Evolutionary conservation across 192 early-diverging fungal species (phyloP).

Genomic region (Gryganskiella cystojenkinii): DNA sequence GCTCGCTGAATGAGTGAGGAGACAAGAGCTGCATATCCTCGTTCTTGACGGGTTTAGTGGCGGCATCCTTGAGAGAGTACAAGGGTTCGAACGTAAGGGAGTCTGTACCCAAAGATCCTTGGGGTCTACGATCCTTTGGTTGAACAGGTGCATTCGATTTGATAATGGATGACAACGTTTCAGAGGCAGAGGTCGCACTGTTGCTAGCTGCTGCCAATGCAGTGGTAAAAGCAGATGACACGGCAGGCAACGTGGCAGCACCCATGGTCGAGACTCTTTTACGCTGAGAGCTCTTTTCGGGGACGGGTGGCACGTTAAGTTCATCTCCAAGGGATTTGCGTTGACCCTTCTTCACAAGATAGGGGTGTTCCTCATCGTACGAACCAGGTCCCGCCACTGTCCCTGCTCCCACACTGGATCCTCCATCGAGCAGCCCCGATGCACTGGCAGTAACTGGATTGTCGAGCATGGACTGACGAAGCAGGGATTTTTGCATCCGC

Average conservation of each 20-base stretch:
- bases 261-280: conserved; percentile 47
- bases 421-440: not conserved
- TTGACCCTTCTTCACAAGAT: conserved; percentile 15
- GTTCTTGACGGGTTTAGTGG: not conserved
- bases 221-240: conserved; percentile 17
- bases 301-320: conserved; percentile 28
- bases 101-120: conserved; percentile 20
- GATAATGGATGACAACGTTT: conserved; percentile 1
- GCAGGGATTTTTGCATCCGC: conserved; percentile 25
- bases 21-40: conserved; percentile 1
- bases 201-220: conserved; percentile 1
- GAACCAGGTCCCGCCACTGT: not conserved
- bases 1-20: conserved; percentile 3
- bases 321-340: conserved; percentile 46
- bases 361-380: conserved; percentile 2
- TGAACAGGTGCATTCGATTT: conserved; percentile 1
- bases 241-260: conserved; percentile 10
- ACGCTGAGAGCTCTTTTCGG: conserved; percentile 39
- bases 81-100: conserved; percentile 37
- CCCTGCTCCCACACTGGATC: not conserved
- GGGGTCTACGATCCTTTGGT: conserved; percentile 9
- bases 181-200: conserved; percentile 5
- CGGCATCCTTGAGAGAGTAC: conserved; percentile 33
- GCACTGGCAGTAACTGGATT: not conserved
- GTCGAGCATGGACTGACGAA: conserved; percentile 13